Evolutionary conservation across 768 basidiomycete genomes (phyloP).

Genomic region (Lactarius hengduanensis): DNA sequence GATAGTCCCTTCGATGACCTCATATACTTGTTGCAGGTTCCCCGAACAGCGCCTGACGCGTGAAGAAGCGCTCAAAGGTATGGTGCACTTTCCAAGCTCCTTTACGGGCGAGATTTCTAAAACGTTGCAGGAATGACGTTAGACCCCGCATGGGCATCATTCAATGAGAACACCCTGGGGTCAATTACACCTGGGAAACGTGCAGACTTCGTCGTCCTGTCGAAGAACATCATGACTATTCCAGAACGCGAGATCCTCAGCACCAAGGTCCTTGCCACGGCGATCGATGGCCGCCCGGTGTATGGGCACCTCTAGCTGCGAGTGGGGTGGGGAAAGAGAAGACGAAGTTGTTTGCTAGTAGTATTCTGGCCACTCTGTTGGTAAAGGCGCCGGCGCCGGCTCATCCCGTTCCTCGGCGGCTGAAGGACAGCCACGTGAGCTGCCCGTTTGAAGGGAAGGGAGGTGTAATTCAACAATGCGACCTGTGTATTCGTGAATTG

Average conservation of each 20-base stretch:
- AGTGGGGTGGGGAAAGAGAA: constrained; percentile 3
- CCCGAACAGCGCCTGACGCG: constrained; percentile 76
- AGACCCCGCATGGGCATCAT: constrained; percentile 84
- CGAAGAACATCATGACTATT: constrained; percentile 76
- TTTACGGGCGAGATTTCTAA: background rate
- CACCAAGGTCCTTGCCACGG: constrained; percentile 70
- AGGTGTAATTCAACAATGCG: constrained; percentile 1
- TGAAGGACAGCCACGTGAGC: constrained; percentile 8
- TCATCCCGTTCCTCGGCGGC: constrained; percentile 5
- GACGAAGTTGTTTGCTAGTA: constrained; percentile 13
- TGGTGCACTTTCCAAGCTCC: constrained; percentile 4
- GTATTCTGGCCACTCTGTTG: constrained; percentile 8
- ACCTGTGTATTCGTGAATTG: background rate
- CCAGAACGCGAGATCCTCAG: constrained; percentile 56
- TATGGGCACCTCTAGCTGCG: constrained; percentile 41
- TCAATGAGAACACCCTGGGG: constrained; percentile 71
- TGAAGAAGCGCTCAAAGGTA: constrained; percentile 72
- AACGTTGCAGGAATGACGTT: constrained; percentile 71
- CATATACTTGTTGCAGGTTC: constrained; percentile 52
- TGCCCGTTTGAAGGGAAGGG: background rate
- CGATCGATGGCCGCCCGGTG: constrained; percentile 66
- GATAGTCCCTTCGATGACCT: constrained; percentile 1
- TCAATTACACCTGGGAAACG: constrained; percentile 74
- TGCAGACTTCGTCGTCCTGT: constrained; percentile 85
- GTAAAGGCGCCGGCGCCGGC: constrained; percentile 17